A percentile compares a stretch with the other conserved stretches of the same genome.
Conservation (phyloP, 1,284 basidiomycete species). For the Tylopilus sp. region DNA sequence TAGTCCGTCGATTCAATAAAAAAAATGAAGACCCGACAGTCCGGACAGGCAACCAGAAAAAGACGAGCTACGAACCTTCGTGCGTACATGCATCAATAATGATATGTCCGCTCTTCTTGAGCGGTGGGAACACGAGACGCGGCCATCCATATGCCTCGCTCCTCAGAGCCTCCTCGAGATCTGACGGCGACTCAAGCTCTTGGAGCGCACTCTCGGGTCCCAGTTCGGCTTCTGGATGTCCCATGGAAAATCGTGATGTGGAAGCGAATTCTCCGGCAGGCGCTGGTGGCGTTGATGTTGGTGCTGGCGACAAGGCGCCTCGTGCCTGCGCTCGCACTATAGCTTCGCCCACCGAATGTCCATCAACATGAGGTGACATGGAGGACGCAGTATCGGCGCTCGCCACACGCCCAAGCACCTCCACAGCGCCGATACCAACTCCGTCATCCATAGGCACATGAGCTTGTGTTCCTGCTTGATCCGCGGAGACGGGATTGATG, state of each 20-base stretch:
- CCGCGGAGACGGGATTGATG: conserved; percentile 28
- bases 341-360: conserved; percentile 13
- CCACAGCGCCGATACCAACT: conserved; percentile 18
- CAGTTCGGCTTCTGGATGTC: conserved; percentile 1
- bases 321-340: conserved; percentile 15
- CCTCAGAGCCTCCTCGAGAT: conserved; percentile 50
- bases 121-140: conserved; percentile 82
- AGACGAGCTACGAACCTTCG: conserved; percentile 52
- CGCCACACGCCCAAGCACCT: conserved; percentile 15
- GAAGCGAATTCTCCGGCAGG: conserved; percentile 9
- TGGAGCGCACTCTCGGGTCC: conserved; percentile 7
- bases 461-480: conserved; percentile 36
- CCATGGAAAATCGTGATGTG: conserved; percentile 8
- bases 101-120: conserved; percentile 92
- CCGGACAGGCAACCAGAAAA: conserved; percentile 7
- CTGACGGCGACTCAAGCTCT: conserved; percentile 23
- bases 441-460: conserved; percentile 43
- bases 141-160: conserved; percentile 84
- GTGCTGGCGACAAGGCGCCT: conserved; percentile 4
- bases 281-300: conserved; percentile 18
- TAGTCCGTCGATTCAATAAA: conserved; percentile 7
- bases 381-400: conserved; percentile 17
- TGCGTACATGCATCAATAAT: conserved; percentile 87
- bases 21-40: conserved; percentile 4
- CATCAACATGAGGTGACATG: conserved; percentile 29